Base-by-base conservation (phyloP, 768 basidiomycete genomes). In the Boletus pseudopeckii region DNA sequence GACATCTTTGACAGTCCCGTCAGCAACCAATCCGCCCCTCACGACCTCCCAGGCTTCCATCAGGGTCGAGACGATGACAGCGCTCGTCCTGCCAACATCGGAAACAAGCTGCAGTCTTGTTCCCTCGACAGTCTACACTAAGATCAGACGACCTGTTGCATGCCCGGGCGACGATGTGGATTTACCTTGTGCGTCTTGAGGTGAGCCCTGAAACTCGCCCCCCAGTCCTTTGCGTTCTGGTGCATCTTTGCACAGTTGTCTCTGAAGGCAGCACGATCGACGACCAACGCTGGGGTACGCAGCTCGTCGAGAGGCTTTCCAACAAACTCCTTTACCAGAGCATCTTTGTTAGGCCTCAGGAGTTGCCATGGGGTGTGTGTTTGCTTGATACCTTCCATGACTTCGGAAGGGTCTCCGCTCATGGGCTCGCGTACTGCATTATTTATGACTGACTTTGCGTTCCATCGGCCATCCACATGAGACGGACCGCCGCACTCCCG, bases 31-130 rank as follows among this genome's bases (percentile, higher is more conserved):
- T 13, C 88, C 89, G 6, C 77, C 78, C 45, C 76, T 75, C 18
- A 88, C 77, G 7, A 92, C 77, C 54, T 83, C 76, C 84, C 88
- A 89, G 5, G 87, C 86, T 68, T 94, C 92, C 77, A 85, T 81
- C 58, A 92, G 60, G 3, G 90, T 92, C n/a, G 89, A 93, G 8
- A 88, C 86, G 28, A 89, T 78, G 33, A 92, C 80, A 5, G 86
- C 83, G 45, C 78, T 71, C 11, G 81, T 85, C 48, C 69, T 76
- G 43, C 79, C 78, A 39, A 72, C 76, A 39, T 67, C 66, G 7
- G 88, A 84, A 43, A 74, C 63, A 3, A 92, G 76, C 63, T 92
- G 90, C 22, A 92, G 68, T 56, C 75, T 75, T 10, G 85, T 80
- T 22, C 91, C 92, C 67, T 93, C 90, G 9, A 75, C 71, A 1